These are phyloP conservation scores for Xylariales sp. DNA, from an alignment of 2,329 filamentous ascomycete genomes.

Conservation along the genomic window DNA sequence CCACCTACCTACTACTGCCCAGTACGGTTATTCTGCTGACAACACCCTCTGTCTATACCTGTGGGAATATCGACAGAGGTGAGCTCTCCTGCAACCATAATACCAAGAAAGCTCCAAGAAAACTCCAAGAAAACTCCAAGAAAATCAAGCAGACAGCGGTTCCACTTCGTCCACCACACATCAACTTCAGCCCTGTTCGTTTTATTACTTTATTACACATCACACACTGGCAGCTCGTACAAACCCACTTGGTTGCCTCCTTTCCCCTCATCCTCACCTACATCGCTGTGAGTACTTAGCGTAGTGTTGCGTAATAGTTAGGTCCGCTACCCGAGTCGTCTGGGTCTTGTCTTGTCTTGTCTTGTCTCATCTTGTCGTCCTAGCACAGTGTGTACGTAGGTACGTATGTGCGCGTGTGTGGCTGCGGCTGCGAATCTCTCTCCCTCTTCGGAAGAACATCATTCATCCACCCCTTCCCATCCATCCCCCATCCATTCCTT, in stretches of 20 bases:
- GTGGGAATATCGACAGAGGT: too few species aligned
- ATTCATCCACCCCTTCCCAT: neutral
- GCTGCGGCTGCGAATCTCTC: conserved; percentile 12
- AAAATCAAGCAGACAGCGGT: conserved; percentile 22
- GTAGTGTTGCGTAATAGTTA: conserved; percentile 6
- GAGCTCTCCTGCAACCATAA: neutral
- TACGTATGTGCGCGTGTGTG: neutral
- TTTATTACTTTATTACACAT: conserved; percentile 23
- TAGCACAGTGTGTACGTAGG: conserved; percentile 16
- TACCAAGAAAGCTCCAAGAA: conserved; percentile 13
- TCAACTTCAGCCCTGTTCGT: conserved; percentile 26
- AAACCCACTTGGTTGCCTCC: conserved; percentile 16
- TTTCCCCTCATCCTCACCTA: conserved; percentile 8
- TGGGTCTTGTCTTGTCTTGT: conserved; percentile 2
- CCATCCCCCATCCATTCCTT: neutral
- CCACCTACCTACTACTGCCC: too few species aligned
- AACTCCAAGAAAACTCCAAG: conserved; percentile 25
- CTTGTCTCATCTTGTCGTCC: conserved; percentile 5
- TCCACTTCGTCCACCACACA: conserved; percentile 30
- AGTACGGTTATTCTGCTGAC: too few species aligned
- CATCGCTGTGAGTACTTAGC: neutral
- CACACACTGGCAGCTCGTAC: neutral
- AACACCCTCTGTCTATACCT: too few species aligned
- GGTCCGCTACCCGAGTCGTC: conserved; percentile 1
- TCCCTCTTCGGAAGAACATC: conserved; percentile 4